phyloP scores from a whole-genome alignment of 2,329 filamentous ascomycete genomes.

The Arthroderma sp. region DNA sequence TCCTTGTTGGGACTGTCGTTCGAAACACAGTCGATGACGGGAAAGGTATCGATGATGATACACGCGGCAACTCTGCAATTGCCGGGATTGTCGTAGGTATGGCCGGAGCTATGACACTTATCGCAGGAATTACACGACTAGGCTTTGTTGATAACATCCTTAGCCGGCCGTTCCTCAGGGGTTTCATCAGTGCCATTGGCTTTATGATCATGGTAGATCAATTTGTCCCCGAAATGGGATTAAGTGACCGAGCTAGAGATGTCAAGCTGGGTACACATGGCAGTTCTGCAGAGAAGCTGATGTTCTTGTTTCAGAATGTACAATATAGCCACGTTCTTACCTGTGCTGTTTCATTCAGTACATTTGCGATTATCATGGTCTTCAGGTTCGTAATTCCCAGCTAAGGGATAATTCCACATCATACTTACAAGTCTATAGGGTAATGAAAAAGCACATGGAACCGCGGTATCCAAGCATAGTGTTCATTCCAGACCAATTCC shows the following conservation, averaged over 20 bases:
- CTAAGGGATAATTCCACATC: background rate
- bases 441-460: conserved; percentile 69
- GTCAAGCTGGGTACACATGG: conserved; percentile 59
- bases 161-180: conserved; percentile 79
- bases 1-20: conserved; percentile 79
- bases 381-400: conserved; percentile 48
- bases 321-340: conserved; percentile 61
- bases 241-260: conserved; percentile 54
- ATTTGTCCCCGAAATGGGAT: conserved; percentile 76
- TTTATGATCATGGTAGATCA: conserved; percentile 95
- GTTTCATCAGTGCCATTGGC: conserved; percentile 94
- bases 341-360: conserved; percentile 60
- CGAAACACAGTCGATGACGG: conserved; percentile 62
- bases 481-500: conserved; percentile 81
- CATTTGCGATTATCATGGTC: conserved; percentile 83
- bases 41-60: conserved; percentile 51
- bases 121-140: conserved; percentile 70
- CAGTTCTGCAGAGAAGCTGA: conserved; percentile 73
- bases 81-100: conserved; percentile 81
- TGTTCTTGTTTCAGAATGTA: conserved; percentile 61
- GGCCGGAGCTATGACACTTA: conserved; percentile 76
- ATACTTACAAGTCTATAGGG: conserved; percentile 38
- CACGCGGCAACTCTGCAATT: conserved; percentile 64
- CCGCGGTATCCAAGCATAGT: conserved; percentile 67
- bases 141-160: conserved; percentile 92